phyloP scores from a whole-genome alignment of 1,139 yeast species.

The Yamadazyma diddensiae region DNA sequence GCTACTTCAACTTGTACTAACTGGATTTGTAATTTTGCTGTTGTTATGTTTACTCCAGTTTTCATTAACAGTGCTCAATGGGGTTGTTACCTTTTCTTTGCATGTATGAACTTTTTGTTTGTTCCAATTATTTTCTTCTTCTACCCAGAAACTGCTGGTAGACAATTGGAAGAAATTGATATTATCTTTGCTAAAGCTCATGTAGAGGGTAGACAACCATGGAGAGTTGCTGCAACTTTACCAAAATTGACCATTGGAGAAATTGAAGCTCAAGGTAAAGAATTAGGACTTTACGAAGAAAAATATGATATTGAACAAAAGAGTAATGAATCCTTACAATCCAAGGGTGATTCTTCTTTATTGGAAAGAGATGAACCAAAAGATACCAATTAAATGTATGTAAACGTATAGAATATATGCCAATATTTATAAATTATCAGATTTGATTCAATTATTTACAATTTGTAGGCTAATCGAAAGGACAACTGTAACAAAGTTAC shows the following conservation, averaged over 20 bases:
- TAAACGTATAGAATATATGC: not conserved
- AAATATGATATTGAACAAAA: conserved; percentile 19
- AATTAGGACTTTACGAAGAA: conserved; percentile 45
- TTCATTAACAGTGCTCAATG: conserved; percentile 37
- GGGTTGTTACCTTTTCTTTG: conserved; percentile 47
- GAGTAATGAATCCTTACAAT: conserved; percentile 9
- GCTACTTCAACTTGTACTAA: conserved; percentile 51
- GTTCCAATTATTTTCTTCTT: conserved; percentile 44
- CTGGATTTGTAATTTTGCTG: conserved; percentile 47
- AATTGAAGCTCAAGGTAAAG: conserved; percentile 46
- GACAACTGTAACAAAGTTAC: no score
- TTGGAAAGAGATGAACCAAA: no score
- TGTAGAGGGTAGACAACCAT: conserved; percentile 44
- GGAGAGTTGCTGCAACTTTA: conserved; percentile 50
- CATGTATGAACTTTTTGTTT: conserved; percentile 35
- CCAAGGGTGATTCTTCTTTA: conserved; percentile 8
- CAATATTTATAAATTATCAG: no score
- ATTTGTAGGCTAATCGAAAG: no score
- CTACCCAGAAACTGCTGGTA: conserved; percentile 49
- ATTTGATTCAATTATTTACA: no score
- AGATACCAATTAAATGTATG: not conserved
- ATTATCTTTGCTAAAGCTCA: conserved; percentile 45
- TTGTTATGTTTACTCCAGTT: conserved; percentile 48
- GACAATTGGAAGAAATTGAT: conserved; percentile 48
- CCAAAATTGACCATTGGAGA: conserved; percentile 45